Base-by-base conservation (phyloP, 2,329 filamentous ascomycete species). In the Stagonosporopsis cucurbitacearum region DNA sequence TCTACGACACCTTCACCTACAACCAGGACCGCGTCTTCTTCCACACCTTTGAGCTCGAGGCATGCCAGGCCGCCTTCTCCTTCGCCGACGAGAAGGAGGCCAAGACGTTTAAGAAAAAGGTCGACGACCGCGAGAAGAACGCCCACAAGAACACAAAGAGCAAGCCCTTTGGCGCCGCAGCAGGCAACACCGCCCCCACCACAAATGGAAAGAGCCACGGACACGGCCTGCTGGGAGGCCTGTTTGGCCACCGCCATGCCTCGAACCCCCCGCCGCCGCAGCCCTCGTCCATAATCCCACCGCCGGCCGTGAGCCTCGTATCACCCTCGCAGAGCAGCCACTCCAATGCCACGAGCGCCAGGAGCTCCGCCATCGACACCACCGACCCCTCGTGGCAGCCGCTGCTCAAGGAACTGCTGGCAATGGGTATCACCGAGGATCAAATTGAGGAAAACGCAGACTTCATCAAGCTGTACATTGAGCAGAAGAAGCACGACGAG, bases 31-130 rank as follows among this genome's bases (percentile, higher is more conserved):
- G 95, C 59, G 94, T 91, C 57, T 99, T 97, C 79, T 99, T 99
- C 79, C 93, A 98, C 78, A 92, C 91, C 6, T 99, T 99, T 74
- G 95, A 99, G 79, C 84, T 96, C 52, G 93, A 98, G 77, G 88
- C 96, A 61, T 98, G 92, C 70, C 80, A 96, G 58, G 95, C 92
- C 6, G 95, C 88, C 0, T 80, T 99, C 57, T 96, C 92, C 22
- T 99, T 99, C 70, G 88, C 89, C 58, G 95, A 98, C 75, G 95
- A 98, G 80, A 98, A 97, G 78, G 95, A 99, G 79, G 95, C 95
- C 30, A 96, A 91, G 78, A 90, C 91, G 56, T 98, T 99, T 79
- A 88, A 93, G 77, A 96, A 97, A 84, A 98, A 97, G 82, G 91
- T 99, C 85, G 89, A 95, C 67, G 93, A 97, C 72, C 85, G 93